Percentiles rank a stretch among this genome's conserved stretches.
Evolutionary conservation across 2,329 filamentous ascomycete genomes (phyloP).

Genomic region (Pseudogymnoascus sp.): DNA sequence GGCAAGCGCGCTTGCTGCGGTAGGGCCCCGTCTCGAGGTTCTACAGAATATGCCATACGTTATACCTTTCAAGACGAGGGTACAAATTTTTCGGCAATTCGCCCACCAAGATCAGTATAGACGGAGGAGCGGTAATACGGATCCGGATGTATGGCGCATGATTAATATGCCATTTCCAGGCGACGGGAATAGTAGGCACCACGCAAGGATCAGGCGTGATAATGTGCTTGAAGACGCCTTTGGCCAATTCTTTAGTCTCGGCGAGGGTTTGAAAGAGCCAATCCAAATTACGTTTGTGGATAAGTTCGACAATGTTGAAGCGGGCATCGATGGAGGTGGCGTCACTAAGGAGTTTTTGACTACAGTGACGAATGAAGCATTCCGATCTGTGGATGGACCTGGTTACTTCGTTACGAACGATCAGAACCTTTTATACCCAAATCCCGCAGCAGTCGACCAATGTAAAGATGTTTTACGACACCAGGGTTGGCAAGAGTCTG

Average conservation of each 20-base stretch:
- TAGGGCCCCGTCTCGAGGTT: constrained; percentile 83
- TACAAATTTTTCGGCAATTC: constrained; percentile 90
- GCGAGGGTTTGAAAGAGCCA: constrained; percentile 81
- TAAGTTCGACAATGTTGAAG: constrained; percentile 77
- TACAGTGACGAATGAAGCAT: constrained; percentile 79
- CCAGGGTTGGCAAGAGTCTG: constrained; percentile 45
- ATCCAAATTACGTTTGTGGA: constrained; percentile 97
- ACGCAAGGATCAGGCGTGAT: constrained; percentile 72
- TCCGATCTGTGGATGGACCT: constrained; percentile 51
- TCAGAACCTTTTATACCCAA: constrained; percentile 81
- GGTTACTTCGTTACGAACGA: constrained; percentile 71
- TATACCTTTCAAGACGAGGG: constrained; percentile 85
- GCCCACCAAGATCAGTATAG: constrained; percentile 75
- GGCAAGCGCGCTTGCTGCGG: constrained; percentile 66
- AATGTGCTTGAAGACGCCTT: constrained; percentile 82
- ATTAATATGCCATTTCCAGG: constrained; percentile 19
- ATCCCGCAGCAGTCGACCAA: constrained; percentile 70
- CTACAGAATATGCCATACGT: constrained; percentile 95
- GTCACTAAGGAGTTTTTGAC: constrained; percentile 97
- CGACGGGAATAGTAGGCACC: constrained; percentile 50
- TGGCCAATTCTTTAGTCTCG: constrained; percentile 72
- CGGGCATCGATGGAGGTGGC: constrained; percentile 92
- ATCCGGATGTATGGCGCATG: constrained; percentile 70
- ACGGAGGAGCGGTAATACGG: constrained; percentile 63
- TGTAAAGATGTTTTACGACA: constrained; percentile 51